phyloP scores from a whole-genome alignment of 257 asterid species.

The Solanum ahanhuiri region DNA sequence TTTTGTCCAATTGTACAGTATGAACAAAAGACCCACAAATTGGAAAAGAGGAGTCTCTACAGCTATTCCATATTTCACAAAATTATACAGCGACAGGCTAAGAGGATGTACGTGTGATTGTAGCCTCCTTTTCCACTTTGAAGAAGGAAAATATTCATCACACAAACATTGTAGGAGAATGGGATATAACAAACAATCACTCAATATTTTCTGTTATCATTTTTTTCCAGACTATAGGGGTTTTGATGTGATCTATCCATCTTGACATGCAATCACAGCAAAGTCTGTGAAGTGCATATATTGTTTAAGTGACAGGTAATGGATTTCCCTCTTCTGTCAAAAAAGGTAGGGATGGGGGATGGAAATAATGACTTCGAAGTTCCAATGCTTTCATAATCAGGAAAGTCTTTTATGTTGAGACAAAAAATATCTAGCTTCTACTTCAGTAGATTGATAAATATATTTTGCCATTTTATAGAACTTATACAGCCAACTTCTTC shows the following conservation, averaged over 20 bases:
- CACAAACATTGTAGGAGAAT: not conserved
- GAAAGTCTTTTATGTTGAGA: not conserved
- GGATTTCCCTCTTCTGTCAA: not conserved
- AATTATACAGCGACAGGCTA: not conserved
- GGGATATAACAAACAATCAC: not conserved
- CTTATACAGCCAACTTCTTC: not conserved
- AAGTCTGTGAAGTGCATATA: not conserved
- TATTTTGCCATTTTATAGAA: not conserved
- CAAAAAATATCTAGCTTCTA: not conserved
- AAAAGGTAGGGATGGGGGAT: not conserved
- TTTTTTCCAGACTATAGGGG: not conserved
- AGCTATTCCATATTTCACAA: not conserved
- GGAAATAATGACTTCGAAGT: not conserved
- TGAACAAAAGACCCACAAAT: not conserved
- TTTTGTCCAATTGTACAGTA: conserved; percentile 7
- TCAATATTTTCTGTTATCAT: not conserved
- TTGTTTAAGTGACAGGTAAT: not conserved
- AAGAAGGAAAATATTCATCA: not conserved
- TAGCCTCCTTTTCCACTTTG: not conserved
- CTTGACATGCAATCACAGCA: not conserved
- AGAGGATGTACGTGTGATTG: not conserved
- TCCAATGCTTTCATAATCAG: not conserved
- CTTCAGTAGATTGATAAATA: not conserved
- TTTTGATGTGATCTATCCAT: not conserved
- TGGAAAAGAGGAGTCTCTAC: not conserved